Conservation (phyloP, 2,329 filamentous ascomycete species). For the Talaromyces atroroseus region DNA sequence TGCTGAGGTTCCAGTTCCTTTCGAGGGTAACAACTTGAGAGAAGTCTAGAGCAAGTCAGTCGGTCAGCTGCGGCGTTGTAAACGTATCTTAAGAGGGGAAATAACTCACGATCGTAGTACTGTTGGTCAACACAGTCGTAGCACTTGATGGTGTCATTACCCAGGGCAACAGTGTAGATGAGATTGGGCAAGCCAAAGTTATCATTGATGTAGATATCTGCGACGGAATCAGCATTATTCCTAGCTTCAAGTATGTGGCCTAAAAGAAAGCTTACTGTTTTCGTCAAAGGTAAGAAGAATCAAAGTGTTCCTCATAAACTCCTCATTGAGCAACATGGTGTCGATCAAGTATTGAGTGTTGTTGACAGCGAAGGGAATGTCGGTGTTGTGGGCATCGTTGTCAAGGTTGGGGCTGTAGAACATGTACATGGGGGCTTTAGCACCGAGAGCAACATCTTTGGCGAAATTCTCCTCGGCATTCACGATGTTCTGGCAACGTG, state of each 20-base stretch:
- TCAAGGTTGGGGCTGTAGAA: conserved; percentile 11
- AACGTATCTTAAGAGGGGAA: neutral
- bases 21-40: neutral
- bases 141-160: conserved; percentile 13
- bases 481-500: conserved; percentile 16
- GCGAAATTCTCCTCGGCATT: conserved; percentile 15
- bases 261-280: conserved; percentile 3
- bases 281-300: conserved; percentile 17
- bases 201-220: conserved; percentile 12
- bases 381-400: conserved; percentile 11
- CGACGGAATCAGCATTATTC: neutral
- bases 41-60: neutral
- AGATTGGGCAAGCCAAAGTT: conserved; percentile 13
- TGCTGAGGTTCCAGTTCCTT: conserved; percentile 6
- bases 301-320: conserved; percentile 17
- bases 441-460: conserved; percentile 13
- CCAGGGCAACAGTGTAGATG: conserved; percentile 12
- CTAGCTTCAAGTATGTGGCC: neutral
- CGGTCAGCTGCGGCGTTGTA: neutral
- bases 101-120: conserved; percentile 15
- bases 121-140: conserved; percentile 13
- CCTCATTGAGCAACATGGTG: conserved; percentile 13
- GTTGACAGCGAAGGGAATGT: conserved; percentile 1
- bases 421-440: conserved; percentile 14
- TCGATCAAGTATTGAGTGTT: conserved; percentile 6